Conservation (phyloP, 169 alveolate species). For the Eimeria praecox region DNA sequence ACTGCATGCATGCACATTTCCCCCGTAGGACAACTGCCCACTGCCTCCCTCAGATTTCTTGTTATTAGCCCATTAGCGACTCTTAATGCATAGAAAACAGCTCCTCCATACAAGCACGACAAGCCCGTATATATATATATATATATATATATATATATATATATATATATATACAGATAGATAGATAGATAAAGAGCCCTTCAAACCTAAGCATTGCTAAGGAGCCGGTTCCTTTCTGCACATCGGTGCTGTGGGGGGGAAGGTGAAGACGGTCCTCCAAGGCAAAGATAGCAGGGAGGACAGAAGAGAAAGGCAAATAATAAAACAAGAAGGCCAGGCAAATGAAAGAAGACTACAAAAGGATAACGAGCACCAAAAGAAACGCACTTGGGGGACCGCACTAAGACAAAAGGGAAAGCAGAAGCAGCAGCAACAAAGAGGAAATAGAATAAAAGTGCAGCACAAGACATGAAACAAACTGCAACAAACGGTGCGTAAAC, state of each 20-base stretch:
- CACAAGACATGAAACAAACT: not conserved
- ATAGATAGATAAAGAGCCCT: not conserved
- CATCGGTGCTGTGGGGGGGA: not conserved
- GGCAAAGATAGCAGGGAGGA: not conserved
- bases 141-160: too few relatives aligned
- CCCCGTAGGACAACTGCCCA: not conserved
- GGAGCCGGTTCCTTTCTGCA: not conserved
- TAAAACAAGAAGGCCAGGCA: not conserved
- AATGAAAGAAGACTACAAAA: not conserved
- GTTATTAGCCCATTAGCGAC: not conserved
- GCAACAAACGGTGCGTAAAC: not conserved
- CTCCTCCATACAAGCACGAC: not conserved
- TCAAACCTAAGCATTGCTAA: not conserved
- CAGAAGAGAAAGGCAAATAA: not conserved
- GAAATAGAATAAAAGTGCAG: not conserved
- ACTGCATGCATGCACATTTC: not conserved
- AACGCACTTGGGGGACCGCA: not conserved
- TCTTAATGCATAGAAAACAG: not conserved
- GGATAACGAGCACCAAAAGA: not conserved
- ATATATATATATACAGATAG: too few relatives aligned
- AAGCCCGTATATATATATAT: not conserved
- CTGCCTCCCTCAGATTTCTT: not conserved
- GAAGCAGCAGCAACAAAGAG: not conserved
- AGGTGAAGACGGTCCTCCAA: not conserved
- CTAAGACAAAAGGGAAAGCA: not conserved